A percentile compares a stretch with the other conserved stretches of the same genome.
phyloP scores from a whole-genome alignment of 2,329 filamentous ascomycete genomes.

The Fonsecaea pugnacius region DNA sequence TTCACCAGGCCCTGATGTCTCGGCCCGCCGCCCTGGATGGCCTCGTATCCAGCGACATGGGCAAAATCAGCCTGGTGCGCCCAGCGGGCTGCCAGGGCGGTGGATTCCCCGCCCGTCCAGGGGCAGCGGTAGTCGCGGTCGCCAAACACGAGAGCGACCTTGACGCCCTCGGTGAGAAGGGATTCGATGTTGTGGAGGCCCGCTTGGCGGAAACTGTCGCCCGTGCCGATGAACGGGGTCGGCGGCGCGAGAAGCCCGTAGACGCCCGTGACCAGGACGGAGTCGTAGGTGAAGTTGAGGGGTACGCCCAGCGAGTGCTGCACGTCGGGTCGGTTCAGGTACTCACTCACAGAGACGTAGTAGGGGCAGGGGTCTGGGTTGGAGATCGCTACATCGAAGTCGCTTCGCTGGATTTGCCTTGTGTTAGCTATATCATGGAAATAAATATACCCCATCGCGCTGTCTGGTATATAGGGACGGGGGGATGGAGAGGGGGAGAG shows the following conservation, averaged over 20 bases:
- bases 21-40: slow-evolving; percentile 45
- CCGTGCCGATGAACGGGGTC: slow-evolving; percentile 31
- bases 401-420: slow-evolving; percentile 46
- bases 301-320: slow-evolving; percentile 64
- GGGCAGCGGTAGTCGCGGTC: slow-evolving; percentile 61
- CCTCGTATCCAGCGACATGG: slow-evolving; percentile 56
- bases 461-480: not conserved
- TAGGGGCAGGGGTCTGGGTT: slow-evolving; percentile 59
- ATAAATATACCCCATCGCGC: too few species aligned
- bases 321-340: slow-evolving; percentile 61
- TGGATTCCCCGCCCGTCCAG: slow-evolving; percentile 62
- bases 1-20: slow-evolving; percentile 51
- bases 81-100: slow-evolving; percentile 56
- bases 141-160: slow-evolving; percentile 58
- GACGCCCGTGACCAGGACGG: slow-evolving; percentile 52
- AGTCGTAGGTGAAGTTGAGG: slow-evolving; percentile 60
- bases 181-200: slow-evolving; percentile 47
- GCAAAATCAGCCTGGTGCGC: slow-evolving; percentile 51
- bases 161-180: slow-evolving; percentile 56
- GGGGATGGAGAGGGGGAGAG: too few species aligned
- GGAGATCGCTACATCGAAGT: slow-evolving; percentile 62
- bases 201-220: slow-evolving; percentile 42
- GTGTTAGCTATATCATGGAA: not conserved
- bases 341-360: slow-evolving; percentile 55
- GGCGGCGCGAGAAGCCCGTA: slow-evolving; percentile 42